Conservation (phyloP, 2,329 filamentous ascomycete species). For the Scedosporium minutisporum region DNA sequence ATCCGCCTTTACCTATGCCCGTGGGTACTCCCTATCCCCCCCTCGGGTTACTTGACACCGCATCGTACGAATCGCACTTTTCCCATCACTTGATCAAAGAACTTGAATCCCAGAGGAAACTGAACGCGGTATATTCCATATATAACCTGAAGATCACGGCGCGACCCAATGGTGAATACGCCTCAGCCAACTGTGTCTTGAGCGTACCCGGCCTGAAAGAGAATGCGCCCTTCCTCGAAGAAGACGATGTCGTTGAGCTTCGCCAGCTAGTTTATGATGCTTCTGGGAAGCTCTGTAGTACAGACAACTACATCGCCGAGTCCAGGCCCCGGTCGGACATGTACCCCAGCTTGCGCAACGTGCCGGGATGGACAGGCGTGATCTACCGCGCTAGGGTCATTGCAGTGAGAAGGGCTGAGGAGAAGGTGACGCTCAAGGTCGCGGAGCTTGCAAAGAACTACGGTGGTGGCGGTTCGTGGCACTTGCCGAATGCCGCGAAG, state of each 20-base stretch:
- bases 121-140: background rate
- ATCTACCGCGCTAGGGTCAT: constrained; percentile 1
- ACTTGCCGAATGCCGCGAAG: too few relatives aligned
- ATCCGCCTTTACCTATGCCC: background rate
- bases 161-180: background rate
- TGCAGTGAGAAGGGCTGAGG: background rate
- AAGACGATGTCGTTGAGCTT: constrained; percentile 1
- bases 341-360: background rate
- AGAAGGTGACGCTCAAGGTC: background rate
- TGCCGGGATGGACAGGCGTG: constrained; percentile 3
- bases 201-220: constrained; percentile 1
- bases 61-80: background rate
- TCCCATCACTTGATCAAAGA: background rate
- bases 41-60: background rate
- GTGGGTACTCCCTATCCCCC: background rate
- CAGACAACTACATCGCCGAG: background rate
- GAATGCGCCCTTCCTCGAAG: background rate
- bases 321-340: background rate
- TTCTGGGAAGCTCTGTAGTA: background rate
- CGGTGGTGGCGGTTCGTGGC: background rate
- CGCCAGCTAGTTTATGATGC: constrained; percentile 3
- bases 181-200: background rate
- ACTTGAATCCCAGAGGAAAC: background rate
- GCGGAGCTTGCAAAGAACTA: background rate
- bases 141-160: background rate